Base-by-base conservation (phyloP, 129 eudicot species). In the Heracleum sosnowskyi region DNA sequence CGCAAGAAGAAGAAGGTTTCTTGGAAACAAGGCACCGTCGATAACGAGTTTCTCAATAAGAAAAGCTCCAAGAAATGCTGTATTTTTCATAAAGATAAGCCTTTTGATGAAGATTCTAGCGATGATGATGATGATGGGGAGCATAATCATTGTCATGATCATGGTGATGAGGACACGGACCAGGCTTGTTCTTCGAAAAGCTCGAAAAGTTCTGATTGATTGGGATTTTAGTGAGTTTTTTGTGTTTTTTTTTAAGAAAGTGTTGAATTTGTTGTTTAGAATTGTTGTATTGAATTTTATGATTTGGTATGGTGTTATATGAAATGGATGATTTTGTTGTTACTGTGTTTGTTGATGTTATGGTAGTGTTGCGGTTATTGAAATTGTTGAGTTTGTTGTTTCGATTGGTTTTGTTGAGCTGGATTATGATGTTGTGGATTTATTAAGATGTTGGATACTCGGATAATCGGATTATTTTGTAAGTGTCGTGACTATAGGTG, bases 31-130 rank as follows among this genome's bases (percentile, higher is more conserved):
- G 98, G 97, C 26, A 94, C 97, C 62, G 91, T 89, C 42, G 95
- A 93, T 78, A 91, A 93, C 85, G 98, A 91, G 75, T 91, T 91
- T 49, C 83, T 91, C 39, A 87, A 90, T 63, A 91, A 82, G 80
- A 93, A 93, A 82, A 93, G 98, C 82, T 93, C 98, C 17, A 91
- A 93, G 53, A 93, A 93, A 82, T 93, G 98, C 75, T 94, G 98
- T 86, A 94, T 94, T 47, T 91, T 93, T 51, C 98, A 89, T 77
- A 93, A 93, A 49, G 88, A 91, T 12, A 91, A 89, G 84, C 86
- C 97, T 15, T 93, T 91, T 78, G 97, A 93, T 73, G 98, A 93
- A 69, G 98, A 93, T 49, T 82, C 79, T n/a, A 89, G 95, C 82
- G 98, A 93, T 63, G 97, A 83, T 31, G 98, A 90, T 0, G 88